Conservation (phyloP, 129 eudicot genomes). For the Gnaphalium uliginosum region DNA sequence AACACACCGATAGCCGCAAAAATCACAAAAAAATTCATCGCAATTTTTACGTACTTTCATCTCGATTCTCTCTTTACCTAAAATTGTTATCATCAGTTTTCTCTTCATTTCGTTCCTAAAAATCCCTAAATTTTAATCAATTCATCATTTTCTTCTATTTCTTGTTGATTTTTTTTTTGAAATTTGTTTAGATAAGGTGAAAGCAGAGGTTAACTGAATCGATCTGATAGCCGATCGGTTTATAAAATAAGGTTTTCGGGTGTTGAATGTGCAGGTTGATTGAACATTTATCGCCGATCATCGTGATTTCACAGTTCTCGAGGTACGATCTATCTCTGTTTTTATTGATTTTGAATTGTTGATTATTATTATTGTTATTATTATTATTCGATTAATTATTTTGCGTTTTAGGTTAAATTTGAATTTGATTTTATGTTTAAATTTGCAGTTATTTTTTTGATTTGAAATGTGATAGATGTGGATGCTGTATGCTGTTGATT, state of each 20-base stretch:
- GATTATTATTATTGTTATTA: not conserved
- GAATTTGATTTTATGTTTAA: not conserved
- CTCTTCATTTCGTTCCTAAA: not conserved
- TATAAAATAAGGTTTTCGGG: conserved; percentile 10
- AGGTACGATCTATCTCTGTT: conserved; percentile 46
- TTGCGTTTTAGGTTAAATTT: not conserved
- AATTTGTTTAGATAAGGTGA: conserved; percentile 24
- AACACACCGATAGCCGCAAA: conserved; percentile 45
- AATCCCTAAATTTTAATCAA: conserved; percentile 22
- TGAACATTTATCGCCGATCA: conserved; percentile 44
- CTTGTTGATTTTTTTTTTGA: conserved; percentile 3
- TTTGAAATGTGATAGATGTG: conserved; percentile 29
- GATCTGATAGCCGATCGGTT: conserved; percentile 39
- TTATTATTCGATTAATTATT: not conserved
- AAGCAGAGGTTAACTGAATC: conserved; percentile 11
- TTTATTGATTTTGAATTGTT: not conserved
- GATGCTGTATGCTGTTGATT: conserved; percentile 26
- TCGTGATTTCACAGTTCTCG: conserved; percentile 32
- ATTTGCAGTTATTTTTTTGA: conserved; percentile 5
- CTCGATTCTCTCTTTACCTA: conserved; percentile 32
- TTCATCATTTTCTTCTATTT: not conserved
- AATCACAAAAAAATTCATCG: conserved; percentile 29
- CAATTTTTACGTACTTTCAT: conserved; percentile 21
- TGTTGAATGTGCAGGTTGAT: conserved; percentile 27
- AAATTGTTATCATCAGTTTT: conserved; percentile 25